Conservation (phyloP, 1,284 basidiomycete species). For the Moesziomyces globuligerus region DNA sequence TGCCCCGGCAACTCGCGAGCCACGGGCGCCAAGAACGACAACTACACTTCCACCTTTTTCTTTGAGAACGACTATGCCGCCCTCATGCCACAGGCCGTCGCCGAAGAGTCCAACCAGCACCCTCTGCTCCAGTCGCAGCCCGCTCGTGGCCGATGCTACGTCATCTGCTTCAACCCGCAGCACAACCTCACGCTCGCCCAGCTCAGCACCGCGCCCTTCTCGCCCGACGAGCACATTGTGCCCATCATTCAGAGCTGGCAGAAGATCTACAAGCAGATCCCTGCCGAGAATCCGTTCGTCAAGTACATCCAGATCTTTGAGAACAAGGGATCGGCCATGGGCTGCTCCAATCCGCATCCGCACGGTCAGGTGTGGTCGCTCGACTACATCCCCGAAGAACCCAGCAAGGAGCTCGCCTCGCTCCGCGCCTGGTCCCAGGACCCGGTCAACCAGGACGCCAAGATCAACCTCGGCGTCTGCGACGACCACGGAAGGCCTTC, state of each 20-base stretch:
- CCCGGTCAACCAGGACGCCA: slow-evolving; percentile 22
- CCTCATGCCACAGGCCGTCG: slow-evolving; percentile 72
- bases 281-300: slow-evolving; percentile 62
- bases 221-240: slow-evolving; percentile 73
- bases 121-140: slow-evolving; percentile 76
- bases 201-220: slow-evolving; percentile 70
- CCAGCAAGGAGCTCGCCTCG: slow-evolving; percentile 52
- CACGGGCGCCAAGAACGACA: slow-evolving; percentile 77
- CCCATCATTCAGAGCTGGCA: slow-evolving; percentile 81
- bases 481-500: slow-evolving; percentile 76
- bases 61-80: slow-evolving; percentile 91
- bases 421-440: slow-evolving; percentile 52
- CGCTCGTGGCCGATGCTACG: slow-evolving; percentile 85
- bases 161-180: slow-evolving; percentile 86
- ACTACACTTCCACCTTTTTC: slow-evolving; percentile 76
- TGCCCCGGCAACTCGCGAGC: slow-evolving; percentile 89
- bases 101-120: slow-evolving; percentile 36
- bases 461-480: slow-evolving; percentile 69
- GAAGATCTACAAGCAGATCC: slow-evolving; percentile 59
- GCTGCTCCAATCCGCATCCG: slow-evolving; percentile 93
- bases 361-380: slow-evolving; percentile 90
- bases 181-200: slow-evolving; percentile 91
- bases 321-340: slow-evolving; percentile 97
- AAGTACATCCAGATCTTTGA: slow-evolving; percentile 70
- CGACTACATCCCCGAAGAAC: slow-evolving; percentile 63